A percentile compares a stretch with the other conserved stretches of the same genome.
phyloP scores from a whole-genome alignment of 345 rosid genomes.

The Citrus cavaleriei region DNA sequence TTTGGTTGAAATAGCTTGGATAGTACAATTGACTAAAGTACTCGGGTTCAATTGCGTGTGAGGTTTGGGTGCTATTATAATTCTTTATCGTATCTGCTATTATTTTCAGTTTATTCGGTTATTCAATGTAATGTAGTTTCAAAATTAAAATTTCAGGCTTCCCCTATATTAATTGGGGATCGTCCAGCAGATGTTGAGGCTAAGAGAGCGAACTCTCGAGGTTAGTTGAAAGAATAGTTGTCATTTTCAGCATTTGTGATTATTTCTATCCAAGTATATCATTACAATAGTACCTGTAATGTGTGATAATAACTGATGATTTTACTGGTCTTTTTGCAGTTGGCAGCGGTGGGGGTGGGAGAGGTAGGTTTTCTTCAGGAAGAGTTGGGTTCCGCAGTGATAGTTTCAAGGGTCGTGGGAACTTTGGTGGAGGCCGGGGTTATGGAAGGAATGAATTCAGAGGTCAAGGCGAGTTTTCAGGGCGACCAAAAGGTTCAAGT shows the following conservation, averaged over 20 bases:
- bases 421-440: slow-evolving; percentile 44
- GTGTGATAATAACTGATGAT: background rate
- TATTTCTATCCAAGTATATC: background rate
- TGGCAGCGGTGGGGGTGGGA: slow-evolving; percentile 18
- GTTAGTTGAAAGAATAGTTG: slow-evolving; percentile 21
- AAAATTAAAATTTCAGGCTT: slow-evolving; percentile 42
- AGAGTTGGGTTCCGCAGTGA: slow-evolving; percentile 44
- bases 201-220: slow-evolving; percentile 60
- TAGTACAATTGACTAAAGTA: background rate
- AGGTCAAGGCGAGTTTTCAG: slow-evolving; percentile 60
- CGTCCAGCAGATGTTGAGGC: slow-evolving; percentile 45
- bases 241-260: background rate
- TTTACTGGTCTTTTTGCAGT: slow-evolving; percentile 22
- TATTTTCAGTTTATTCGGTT: background rate
- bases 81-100: background rate
- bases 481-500: slow-evolving; percentile 56
- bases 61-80: background rate
- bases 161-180: slow-evolving; percentile 49
- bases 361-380: slow-evolving; percentile 39
- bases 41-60: background rate
- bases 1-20: background rate
- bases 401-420: slow-evolving; percentile 48
- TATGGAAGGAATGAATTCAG: slow-evolving; percentile 59
- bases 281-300: background rate
- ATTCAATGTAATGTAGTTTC: background rate